Evolutionary conservation across 2,329 filamentous ascomycete species (phyloP), one percentile per base, ranked within the genome.

Genomic region (Talaromyces rugulosus): DNA sequence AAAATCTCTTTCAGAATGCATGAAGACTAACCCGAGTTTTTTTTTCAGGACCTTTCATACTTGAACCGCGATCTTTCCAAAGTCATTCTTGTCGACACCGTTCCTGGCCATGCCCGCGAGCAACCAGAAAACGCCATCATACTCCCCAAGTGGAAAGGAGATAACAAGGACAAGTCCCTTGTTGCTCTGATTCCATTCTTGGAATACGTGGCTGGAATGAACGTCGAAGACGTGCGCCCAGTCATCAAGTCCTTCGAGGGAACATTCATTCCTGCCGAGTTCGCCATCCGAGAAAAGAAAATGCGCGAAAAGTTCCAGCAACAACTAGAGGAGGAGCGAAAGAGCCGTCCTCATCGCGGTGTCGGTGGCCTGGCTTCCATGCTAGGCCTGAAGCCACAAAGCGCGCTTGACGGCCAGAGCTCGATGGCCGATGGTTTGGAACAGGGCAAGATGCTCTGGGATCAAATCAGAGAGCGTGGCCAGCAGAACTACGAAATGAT

Each of bases 101-200:
- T 96, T 66, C 80, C 89, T 44, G 81, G 85, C 47, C 92, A 97
- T 71, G 91, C 94, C 64, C 89, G 90, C 70, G 86, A 89, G 66
- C 95, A 99, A 73, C 95, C 95, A n/a, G 92, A 96, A 71, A 99
- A 99, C 77, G 92, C 95, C 67, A 95, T 99, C 68, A 81, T 98
- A 54, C 81, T 99, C 33, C 87, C 92, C 33, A 92, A 93, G 69
- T 99, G 95, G 95, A 90, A 84, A 61, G 95, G 95, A 36, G 85
- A 96, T 67, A 78, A 87, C 54, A 86, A 88, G 69, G 94, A 99
- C 76, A 92, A 88, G 73, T 91, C 92, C 54, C 88, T 99, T 11
- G 90, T 99, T 27, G 85, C 88, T 4, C 81, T 97, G 56, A 96
- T 99, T 63, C 95, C 95, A 12, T 97, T 99, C 86, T 87, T 99